phyloP scores from a whole-genome alignment of 2,329 filamentous ascomycete species.

The Sordariomycetes sp. region DNA sequence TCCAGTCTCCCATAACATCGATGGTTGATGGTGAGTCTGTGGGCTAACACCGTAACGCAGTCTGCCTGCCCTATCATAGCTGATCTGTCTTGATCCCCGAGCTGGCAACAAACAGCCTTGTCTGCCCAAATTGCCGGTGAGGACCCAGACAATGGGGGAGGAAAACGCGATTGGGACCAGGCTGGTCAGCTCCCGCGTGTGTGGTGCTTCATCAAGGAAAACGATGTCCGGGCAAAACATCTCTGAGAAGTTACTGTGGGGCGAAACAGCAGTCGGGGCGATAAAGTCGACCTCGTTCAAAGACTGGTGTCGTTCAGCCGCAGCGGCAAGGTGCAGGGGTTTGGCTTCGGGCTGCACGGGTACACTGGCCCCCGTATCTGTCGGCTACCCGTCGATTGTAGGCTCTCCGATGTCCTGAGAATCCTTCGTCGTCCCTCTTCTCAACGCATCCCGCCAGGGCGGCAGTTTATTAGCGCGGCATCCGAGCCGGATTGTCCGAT shows the following conservation, averaged over 20 bases:
- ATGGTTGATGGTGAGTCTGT: slow-evolving; percentile 24
- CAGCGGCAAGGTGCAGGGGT: too few species aligned
- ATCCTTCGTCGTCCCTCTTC: too few species aligned
- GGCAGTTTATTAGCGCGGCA: too few species aligned
- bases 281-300: slow-evolving; percentile 29
- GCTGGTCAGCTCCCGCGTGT: slow-evolving; percentile 32
- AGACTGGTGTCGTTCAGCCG: too few species aligned
- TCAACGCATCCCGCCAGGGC: too few species aligned
- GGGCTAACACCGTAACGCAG: slow-evolving; percentile 17
- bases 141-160: slow-evolving; percentile 29
- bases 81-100: background rate
- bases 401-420: too few species aligned
- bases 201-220: slow-evolving; percentile 64
- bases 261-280: slow-evolving; percentile 33
- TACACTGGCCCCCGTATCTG: too few species aligned
- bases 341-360: too few species aligned
- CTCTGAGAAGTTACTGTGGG: slow-evolving; percentile 22
- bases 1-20: slow-evolving; percentile 25
- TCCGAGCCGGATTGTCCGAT: too few species aligned
- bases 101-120: slow-evolving; percentile 27
- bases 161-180: slow-evolving; percentile 32
- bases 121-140: slow-evolving; percentile 34
- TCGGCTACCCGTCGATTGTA: too few species aligned
- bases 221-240: slow-evolving; percentile 73
- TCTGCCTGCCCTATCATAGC: slow-evolving; percentile 26